Percentiles rank a stretch among this genome's conserved stretches.
Evolutionary conservation across 2,329 filamentous ascomycete species (phyloP).

Genomic region (Colletotrichum agaves): DNA sequence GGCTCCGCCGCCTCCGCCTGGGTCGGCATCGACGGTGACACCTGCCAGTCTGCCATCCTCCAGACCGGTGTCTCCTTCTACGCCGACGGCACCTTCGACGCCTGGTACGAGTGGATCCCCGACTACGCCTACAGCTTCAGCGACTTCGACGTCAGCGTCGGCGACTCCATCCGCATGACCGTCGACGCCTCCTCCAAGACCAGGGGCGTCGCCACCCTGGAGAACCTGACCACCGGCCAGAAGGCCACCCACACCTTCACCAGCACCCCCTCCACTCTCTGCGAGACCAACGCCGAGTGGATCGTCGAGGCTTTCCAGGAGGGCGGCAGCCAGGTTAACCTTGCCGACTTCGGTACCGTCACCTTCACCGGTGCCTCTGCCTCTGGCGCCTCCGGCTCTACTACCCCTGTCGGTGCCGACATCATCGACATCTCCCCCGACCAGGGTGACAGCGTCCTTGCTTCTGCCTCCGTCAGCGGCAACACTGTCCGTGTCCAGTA

Average conservation of each 20-base stretch:
- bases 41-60: constrained; percentile 52
- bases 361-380: constrained; percentile 42
- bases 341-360: constrained; percentile 46
- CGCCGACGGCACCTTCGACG: constrained; percentile 49
- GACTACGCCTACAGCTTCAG: constrained; percentile 53
- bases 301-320: constrained; percentile 63
- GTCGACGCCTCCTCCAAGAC: constrained; percentile 43
- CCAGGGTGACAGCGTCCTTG: constrained; percentile 24
- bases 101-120: constrained; percentile 61
- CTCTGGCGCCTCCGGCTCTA: constrained; percentile 39
- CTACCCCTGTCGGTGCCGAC: constrained; percentile 33
- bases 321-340: constrained; percentile 41
- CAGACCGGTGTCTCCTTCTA: constrained; percentile 57
- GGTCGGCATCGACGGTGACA: constrained; percentile 61
- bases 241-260: constrained; percentile 62
- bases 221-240: constrained; percentile 64
- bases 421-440: constrained; percentile 39
- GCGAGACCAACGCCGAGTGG: constrained; percentile 70
- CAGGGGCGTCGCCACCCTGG: constrained; percentile 43
- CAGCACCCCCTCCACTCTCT: constrained; percentile 55
- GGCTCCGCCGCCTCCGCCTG: constrained; percentile 51
- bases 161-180: constrained; percentile 44
- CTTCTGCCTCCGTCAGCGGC: constrained; percentile 30
- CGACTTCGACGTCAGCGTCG: constrained; percentile 45
- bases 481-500: constrained; percentile 29